These are phyloP conservation scores for Esteya vermicola DNA, from an alignment of 2,329 filamentous ascomycete species.

Conservation along the genomic window DNA sequence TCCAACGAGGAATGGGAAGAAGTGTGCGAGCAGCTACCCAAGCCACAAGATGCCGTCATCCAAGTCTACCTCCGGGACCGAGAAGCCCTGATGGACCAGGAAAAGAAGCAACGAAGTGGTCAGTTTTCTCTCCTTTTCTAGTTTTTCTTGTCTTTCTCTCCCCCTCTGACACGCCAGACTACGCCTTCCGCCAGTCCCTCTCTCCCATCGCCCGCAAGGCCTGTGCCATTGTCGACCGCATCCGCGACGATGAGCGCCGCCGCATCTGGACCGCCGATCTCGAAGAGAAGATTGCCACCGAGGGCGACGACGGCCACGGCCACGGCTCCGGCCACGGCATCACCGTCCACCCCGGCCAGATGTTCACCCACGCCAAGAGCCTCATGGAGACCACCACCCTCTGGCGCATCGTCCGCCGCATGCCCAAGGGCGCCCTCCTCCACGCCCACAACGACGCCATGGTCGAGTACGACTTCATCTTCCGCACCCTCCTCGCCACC, in stretches of 20 bases:
- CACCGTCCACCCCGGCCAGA: conserved; percentile 69
- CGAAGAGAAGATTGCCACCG: conserved; percentile 53
- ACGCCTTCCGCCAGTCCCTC: conserved; percentile 57
- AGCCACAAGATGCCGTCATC: conserved; percentile 57
- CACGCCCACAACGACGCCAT: conserved; percentile 88
- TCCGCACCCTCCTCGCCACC: conserved; percentile 55
- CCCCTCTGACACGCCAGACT: conserved; percentile 33
- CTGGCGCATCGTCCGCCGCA: conserved; percentile 69
- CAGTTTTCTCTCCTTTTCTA: conserved; percentile 17
- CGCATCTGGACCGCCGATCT: conserved; percentile 64
- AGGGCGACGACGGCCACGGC: conserved; percentile 19
- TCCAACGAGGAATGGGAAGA: conserved; percentile 44
- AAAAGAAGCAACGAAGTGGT: conserved; percentile 74
- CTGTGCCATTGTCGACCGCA: conserved; percentile 63
- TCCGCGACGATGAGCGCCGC: conserved; percentile 62
- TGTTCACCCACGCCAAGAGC: conserved; percentile 78
- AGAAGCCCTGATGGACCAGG: conserved; percentile 61
- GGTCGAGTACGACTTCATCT: conserved; percentile 72
- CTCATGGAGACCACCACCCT: conserved; percentile 73
- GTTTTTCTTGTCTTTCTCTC: conserved; percentile 11
- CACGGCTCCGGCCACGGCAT: conserved; percentile 5
- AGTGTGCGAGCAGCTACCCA: conserved; percentile 40
- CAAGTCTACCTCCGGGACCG: conserved; percentile 69
- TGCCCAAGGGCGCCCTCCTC: conserved; percentile 80
- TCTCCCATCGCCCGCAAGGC: conserved; percentile 69